Evolutionary conservation across 2,329 filamentous ascomycete genomes (phyloP), one percentile per base, ranked within the genome.

Genomic region (Teratosphaeria pseudoeucalypti): DNA sequence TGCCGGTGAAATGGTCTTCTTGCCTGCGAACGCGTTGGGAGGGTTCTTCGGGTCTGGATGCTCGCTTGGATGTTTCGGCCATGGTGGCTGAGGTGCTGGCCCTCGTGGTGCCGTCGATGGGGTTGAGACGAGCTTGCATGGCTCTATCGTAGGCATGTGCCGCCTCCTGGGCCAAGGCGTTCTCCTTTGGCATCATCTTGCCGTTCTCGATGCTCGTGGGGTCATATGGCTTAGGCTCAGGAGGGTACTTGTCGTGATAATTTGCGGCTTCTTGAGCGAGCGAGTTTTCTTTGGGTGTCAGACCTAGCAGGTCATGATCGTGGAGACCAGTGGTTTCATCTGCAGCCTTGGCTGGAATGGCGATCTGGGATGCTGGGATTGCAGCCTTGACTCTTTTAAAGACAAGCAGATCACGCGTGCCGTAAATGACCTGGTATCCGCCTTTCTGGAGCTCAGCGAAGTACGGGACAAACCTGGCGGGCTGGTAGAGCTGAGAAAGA

Each of bases 371-470:
- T 26, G 27, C 32, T 34, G 19, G 14, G 32, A 26, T 56, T 11
- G 34, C 14, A 14, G 14, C 52, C 6, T 78, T 76, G 3, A 82
- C 78, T 71, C 87, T 85, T 63, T 83, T 84, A 67, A 89, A 87
- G 3, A 90, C 79, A 29, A 89, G 77, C 4, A 88, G 77, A 63
- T 89, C 80, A 6, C 80, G 81, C 55, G 78, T 78, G 1, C 85
- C 85, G 2, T 85, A 83, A 1, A 85, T 79, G 47, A 88, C 84
- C 65, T 88, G 85, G 62, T 84, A 89, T 0, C 86, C 86, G 58
- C 86, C 77, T 0, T 77, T 74, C 61, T 85, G 79, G 1, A 88
- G 77, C 1, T 78, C 71, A 3, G 77, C 75, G 60, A 89, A 84
- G 64, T 88, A 79, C 3, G 85, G 79, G 12, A 88, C 78, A 72